Base-by-base conservation (phyloP, 495 filamentous ascomycete genomes). In the Penicillium steckii region DNA sequence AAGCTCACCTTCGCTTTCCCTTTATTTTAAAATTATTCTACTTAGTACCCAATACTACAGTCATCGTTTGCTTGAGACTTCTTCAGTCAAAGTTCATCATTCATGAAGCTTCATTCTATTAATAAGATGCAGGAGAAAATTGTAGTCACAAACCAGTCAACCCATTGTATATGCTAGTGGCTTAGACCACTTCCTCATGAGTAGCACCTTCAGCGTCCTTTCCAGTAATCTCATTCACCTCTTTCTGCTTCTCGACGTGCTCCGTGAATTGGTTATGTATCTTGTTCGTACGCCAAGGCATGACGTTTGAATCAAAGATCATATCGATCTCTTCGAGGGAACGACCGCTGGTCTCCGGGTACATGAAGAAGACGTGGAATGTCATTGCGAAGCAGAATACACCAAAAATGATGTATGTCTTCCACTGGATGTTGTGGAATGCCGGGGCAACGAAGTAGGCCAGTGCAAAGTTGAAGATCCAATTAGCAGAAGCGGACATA, bases 381-480 rank as follows among this genome's bases (percentile, higher is more conserved):
- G 82, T 79, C 47, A 85, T 85, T 3, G 67, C 76, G 0, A 83
- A 63, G 55, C 86, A 90, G 17, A 91, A 79, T 0, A 84, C 77
- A 2, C 87, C 88, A 48, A 91, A 90, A 53, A 92, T 84, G 56
- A 90, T 85, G 52, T 88, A 90, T 0, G 80, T 74, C 65, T 84
- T 85, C 77, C 85, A 90, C 32, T 77, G 75, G 57, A 90, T 90
- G 65, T 88, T 89, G 50, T 77, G 70, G 66, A 91, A 87, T 0
- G 79, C 84, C 0, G 86, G 84, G 1, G 87, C 85, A 4, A 86
- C 79, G 64, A 89, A 89, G 60, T 86, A 77, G 4, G 82, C 85
- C 3, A 90, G 66, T 0, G 85, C 86, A 57, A 88, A 88, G 72
- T 88, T 89, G 76, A 88, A 90, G 13, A 87, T 75, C 86, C 86